Base-by-base conservation (phyloP, 805 yeast genomes). In the Pichia phayaonensis region DNA sequence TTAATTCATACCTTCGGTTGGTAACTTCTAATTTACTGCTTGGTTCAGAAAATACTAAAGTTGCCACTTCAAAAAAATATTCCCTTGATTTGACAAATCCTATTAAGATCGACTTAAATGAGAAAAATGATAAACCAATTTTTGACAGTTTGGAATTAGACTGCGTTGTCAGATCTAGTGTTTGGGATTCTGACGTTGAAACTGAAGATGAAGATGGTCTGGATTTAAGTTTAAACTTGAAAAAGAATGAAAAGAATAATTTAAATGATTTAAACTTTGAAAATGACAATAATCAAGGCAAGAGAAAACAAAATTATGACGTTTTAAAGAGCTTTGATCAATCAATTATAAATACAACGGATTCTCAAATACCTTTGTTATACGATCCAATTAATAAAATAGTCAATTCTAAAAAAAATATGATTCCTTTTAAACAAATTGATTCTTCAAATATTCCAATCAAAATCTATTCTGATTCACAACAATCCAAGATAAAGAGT, bases 1-100 rank as follows among this genome's bases (percentile, higher is more conserved):
- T 65, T 50, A 61, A 61, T 51, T 49, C 57, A n/a, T 65, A 61
- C 47, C 51, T 65, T 34, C 52, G 54, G 31, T 45, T 58, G 18
- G 49, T 58, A 13, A 63, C 60, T 56, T 63, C 53, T 6, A 52
- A 41, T 36, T 47, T 54, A 16, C 44, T 20, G 5, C 38, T n/a
- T 48, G 38, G 48, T 39, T 27, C 40, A 41, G 10, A 31, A 38
- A 20, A 34, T 36, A 34, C n/a, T 18, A 34, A 16, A 34, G n/a
- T 13, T 7, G 8, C 44, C 24, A 8, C 29, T 34, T 16, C 16
- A 8, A 42, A 27, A 27, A 27, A n/a, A 18, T 27, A 26, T 2
- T 31, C 40, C 13, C 18, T 50, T 2, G 53, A 50, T 46, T 46
- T 50, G 2, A 40, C 47, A 8, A 50, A 50, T 12, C 47, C 50